Base-by-base conservation (phyloP, 495 filamentous ascomycete species). In the Annulohypoxylon maeteangense region DNA sequence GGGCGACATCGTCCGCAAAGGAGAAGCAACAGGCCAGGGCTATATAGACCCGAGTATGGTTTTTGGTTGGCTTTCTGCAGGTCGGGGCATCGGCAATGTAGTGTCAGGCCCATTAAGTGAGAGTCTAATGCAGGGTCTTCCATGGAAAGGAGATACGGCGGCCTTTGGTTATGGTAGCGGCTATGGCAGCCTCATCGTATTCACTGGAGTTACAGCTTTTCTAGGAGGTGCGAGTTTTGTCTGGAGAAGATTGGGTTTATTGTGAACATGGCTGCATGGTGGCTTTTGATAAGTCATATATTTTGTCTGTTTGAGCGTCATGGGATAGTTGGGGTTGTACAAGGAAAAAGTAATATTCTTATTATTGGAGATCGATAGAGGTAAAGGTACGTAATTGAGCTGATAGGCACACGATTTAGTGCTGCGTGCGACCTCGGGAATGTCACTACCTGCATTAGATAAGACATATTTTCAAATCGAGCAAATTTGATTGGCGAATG, bases 41-140 rank as follows among this genome's bases (percentile, higher is more conserved):
- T 70, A 75, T 12, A 59, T 78, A 20, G 76, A 78, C 16, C 67
- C 74, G 1, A 73, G 54, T 3, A 75, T 75, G 76, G 70, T 78
- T 29, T 75, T 76, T 44, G 87, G 88, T 1, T 80, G 87, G 45
- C 78, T 91, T 59, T 82, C 85, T 48, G 89, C 85, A 7, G 89
- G 87, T 0, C 80, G 89, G 67, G 90, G 90, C 1, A 82, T 93
- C 62, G 90, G 89, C 14, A 85, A 85, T 72, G 86, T 90, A 20
- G 79, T 86, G 7, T 84, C 84, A 67, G 88, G 88, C 12, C 86
- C 87, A 1, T 50, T 89, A 56, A 87, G 86, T 68, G 84, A 86
- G 38, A 82, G 77, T 4, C 76, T 91, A 55, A 71, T 91, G 11
- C 74, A 70, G 34, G 65, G 65, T 10, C 56, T 69, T 1, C 31